These are phyloP conservation scores for Plicaturopsis crispa DNA, from an alignment of 768 basidiomycete genomes.

Conservation along the genomic window DNA sequence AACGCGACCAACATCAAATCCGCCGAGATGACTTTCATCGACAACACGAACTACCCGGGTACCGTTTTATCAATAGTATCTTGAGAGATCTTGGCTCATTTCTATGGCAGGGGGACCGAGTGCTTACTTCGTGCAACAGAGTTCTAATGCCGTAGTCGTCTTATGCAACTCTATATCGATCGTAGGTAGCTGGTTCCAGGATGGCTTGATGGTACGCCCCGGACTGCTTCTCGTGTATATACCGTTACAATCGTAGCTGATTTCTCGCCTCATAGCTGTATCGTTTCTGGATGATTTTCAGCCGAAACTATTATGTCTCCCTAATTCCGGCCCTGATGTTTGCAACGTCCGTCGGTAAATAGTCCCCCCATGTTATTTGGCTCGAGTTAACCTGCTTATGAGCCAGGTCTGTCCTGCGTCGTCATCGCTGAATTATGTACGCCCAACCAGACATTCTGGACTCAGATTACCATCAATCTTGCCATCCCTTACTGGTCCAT, in stretches of 20 bases:
- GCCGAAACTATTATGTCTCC: constrained; percentile 1
- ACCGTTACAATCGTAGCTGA: no score
- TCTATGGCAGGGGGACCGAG: no score
- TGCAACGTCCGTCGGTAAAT: constrained; percentile 1
- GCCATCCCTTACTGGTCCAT: constrained; percentile 27
- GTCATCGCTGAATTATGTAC: constrained; percentile 6
- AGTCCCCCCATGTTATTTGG: neutral
- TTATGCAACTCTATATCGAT: no score
- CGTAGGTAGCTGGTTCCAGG: no score
- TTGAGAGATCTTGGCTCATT: no score
- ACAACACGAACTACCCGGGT: constrained; percentile 32
- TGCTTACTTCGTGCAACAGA: no score
- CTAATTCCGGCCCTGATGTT: constrained; percentile 1
- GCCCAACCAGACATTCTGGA: constrained; percentile 10
- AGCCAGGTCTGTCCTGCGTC: constrained; percentile 5
- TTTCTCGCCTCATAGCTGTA: neutral
- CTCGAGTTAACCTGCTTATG: neutral
- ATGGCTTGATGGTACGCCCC: no score
- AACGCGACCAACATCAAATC: constrained; percentile 10
- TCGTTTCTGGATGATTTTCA: constrained; percentile 3
- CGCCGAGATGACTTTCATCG: constrained; percentile 32
- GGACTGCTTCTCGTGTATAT: no score
- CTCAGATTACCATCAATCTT: constrained; percentile 9
- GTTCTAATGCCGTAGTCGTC: no score
- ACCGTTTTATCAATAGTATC: no score